phyloP scores from a whole-genome alignment of 2,329 filamentous ascomycete species.

The Chalaropsis ovoidea region DNA sequence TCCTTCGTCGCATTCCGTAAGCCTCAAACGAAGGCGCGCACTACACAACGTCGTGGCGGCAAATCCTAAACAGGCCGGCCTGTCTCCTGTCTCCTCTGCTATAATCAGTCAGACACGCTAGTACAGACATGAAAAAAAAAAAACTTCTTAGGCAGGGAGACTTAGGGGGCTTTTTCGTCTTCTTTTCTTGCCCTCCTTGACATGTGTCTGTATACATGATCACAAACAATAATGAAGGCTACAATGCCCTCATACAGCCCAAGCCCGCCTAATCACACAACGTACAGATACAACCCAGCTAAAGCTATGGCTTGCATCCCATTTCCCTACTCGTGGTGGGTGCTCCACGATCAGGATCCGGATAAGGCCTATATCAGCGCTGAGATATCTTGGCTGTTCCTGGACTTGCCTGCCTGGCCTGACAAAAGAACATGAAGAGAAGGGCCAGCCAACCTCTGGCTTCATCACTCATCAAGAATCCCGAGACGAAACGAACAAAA shows the following conservation, averaged over 20 bases:
- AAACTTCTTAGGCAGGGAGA: slow-evolving; percentile 3
- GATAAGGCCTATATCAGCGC: slow-evolving; percentile 2
- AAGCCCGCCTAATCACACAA: background rate
- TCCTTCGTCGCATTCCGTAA: background rate
- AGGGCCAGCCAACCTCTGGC: background rate
- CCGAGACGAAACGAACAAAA: background rate
- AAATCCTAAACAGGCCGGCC: background rate
- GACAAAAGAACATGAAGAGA: background rate
- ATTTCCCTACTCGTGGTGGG: background rate
- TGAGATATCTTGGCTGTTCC: background rate
- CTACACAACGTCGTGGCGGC: background rate
- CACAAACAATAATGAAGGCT: background rate
- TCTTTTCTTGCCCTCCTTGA: background rate
- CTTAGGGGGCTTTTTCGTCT: background rate
- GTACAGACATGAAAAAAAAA: background rate
- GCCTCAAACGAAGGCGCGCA: background rate
- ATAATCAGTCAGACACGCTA: too few relatives aligned
- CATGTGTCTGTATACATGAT: background rate
- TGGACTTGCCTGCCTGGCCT: background rate
- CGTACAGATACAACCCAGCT: background rate
- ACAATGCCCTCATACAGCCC: background rate
- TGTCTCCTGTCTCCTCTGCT: too few relatives aligned
- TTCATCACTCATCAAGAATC: background rate
- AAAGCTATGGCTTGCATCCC: slow-evolving; percentile 10
- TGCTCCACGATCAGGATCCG: slow-evolving; percentile 13